Evolutionary conservation across 352 stramenopile species (phyloP), one percentile per base, ranked within the genome.

Genomic region (Aphanomyces cochlioides): DNA sequence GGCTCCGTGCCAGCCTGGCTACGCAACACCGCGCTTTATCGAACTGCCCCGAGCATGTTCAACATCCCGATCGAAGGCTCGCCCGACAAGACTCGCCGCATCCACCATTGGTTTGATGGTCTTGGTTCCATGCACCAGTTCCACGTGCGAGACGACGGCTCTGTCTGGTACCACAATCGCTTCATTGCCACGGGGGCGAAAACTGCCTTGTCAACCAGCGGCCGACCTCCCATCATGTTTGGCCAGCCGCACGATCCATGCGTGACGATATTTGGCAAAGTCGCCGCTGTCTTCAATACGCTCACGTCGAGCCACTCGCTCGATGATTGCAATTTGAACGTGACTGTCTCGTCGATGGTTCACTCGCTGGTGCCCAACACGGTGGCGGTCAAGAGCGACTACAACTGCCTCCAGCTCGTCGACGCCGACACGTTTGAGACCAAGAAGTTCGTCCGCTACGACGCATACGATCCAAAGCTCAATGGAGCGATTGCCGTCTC

Each of bases 261-360:
- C 28, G 54, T 61, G 34, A 40, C 54, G n/a, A 39, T 61, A 28
- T 61, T 61, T 61, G 54, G 50, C 50, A 58, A 58, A 58, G 54
- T 61, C 36, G 54, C 54, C 17, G 54, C 54, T 7, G 37, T 61
- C 17, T 45, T 61, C 54, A 39, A 61, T 3, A 41, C 54, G 13
- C 28, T 41, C 13, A 13, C 43, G 6, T 10, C 7, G 15, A 7
- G 10, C 19, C 7, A 19, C 1, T 12, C 15, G 50, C 13, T 37
- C 54, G n/a, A 41, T 45, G 21, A 7, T 10, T 21, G 0, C 17
- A 61, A 61, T 39, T n/a, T 61, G 15, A 61, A 61, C 21, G 54
- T 61, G 15, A 61, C 54, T 5, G 15, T 61, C 17, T 61, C 54
- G 21, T 19, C 7, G 5, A 8, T 61, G 54, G 28, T 37, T 37